Evolutionary conservation across 306 rosid species (phyloP).

Genomic region (Aeschynomene evenia): DNA sequence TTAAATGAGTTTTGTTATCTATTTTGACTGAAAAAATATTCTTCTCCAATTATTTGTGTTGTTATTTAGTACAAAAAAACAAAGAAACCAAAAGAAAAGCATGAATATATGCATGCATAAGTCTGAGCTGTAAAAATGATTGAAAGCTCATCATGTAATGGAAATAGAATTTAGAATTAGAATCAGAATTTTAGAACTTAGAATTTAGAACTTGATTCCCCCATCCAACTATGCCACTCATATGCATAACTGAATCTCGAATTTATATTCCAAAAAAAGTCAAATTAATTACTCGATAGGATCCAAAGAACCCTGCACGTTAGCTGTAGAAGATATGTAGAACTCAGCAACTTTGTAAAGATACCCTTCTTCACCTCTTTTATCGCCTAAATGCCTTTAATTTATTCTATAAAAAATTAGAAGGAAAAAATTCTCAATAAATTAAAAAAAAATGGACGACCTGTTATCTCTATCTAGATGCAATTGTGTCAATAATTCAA

Average conservation of each 20-base stretch:
- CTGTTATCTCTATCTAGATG: no score
- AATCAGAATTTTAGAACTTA: slow-evolving; percentile 13
- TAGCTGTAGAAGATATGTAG: slow-evolving; percentile 15
- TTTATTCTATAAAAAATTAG: slow-evolving; percentile 13
- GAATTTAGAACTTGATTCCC: slow-evolving; percentile 25
- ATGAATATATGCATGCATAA: slow-evolving; percentile 12
- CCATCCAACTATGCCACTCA: neutral
- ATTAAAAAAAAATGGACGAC: neutral
- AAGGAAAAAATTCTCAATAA: neutral
- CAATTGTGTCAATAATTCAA: no score
- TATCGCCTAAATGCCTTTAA: slow-evolving; percentile 10
- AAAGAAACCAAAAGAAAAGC: neutral
- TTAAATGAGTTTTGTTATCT: no score
- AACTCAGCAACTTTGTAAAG: slow-evolving; percentile 6
- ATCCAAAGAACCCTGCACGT: slow-evolving; percentile 4
- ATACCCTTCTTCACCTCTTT: slow-evolving; percentile 22
- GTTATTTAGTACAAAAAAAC: no score
- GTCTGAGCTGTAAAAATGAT: slow-evolving; percentile 28
- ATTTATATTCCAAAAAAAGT: slow-evolving; percentile 34
- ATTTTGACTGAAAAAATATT: no score
- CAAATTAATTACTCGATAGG: slow-evolving; percentile 16
- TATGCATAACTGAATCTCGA: slow-evolving; percentile 31
- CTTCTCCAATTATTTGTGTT: no score
- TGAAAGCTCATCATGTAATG: neutral
- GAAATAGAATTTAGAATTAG: slow-evolving; percentile 10